Evolutionary conservation across 2,329 filamentous ascomycete species (phyloP).

Genomic region (Pseudogymnoascus sp.): DNA sequence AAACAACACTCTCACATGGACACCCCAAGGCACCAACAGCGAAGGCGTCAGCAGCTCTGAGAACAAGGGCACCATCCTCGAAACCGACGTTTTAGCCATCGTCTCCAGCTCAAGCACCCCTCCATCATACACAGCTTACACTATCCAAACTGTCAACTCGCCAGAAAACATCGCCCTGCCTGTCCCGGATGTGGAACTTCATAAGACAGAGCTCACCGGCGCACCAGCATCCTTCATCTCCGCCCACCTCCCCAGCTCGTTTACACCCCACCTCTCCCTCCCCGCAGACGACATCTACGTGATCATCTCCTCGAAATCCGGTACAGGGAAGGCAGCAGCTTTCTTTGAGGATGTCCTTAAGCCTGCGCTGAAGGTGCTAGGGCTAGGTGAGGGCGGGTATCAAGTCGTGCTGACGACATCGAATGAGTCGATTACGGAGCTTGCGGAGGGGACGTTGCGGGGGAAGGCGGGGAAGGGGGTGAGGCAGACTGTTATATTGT

Average conservation of each 20-base stretch:
- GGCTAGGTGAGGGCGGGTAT: constrained; percentile 34
- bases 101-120: neutral
- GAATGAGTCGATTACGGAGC: constrained; percentile 52
- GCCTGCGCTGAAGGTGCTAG: constrained; percentile 44
- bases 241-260: neutral
- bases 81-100: neutral
- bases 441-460: constrained; percentile 45
- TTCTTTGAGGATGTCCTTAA: constrained; percentile 49
- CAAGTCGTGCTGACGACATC: constrained; percentile 54
- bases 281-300: constrained; percentile 40
- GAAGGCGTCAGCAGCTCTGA: constrained; percentile 17
- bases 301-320: constrained; percentile 59
- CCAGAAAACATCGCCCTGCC: neutral
- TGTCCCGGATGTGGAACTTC: neutral
- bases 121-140: neutral
- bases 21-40: constrained; percentile 4
- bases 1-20: neutral
- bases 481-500: constrained; percentile 59
- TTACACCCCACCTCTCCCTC: neutral
- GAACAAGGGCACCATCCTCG: neutral
- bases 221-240: neutral
- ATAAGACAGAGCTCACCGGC: neutral
- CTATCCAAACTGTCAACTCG: neutral
- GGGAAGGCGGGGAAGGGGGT: constrained; percentile 38
- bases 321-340: constrained; percentile 45